Percentiles rank a stretch among this genome's conserved stretches.
phyloP scores from a whole-genome alignment of 2,329 filamentous ascomycete genomes.

The Sporothrix protearum region DNA sequence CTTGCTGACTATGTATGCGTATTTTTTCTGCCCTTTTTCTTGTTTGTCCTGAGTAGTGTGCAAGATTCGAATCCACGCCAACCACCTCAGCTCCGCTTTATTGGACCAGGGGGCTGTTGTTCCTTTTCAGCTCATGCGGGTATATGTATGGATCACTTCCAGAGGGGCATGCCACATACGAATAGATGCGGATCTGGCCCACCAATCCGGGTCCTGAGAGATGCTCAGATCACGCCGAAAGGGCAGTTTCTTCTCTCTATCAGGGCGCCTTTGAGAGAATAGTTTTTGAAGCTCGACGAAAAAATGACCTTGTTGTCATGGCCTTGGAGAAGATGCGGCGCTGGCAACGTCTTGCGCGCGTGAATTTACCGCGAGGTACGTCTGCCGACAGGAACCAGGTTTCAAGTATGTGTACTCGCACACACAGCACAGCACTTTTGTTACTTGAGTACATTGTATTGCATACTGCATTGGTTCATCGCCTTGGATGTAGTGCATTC shows the following conservation, averaged over 20 bases:
- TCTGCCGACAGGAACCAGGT: not conserved
- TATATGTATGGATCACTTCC: not conserved
- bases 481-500: constrained; percentile 1
- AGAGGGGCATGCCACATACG: not conserved
- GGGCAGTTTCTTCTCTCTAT: not conserved
- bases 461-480: not conserved
- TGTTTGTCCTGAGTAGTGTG: not conserved
- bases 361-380: not conserved
- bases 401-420: not conserved
- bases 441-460: not conserved
- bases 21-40: not conserved
- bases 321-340: not conserved
- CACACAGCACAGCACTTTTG: not conserved
- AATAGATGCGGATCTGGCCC: not conserved
- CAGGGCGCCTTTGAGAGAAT: not conserved
- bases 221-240: not conserved
- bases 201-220: not conserved
- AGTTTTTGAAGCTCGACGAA: not conserved
- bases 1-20: not conserved
- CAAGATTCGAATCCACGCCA: not conserved
- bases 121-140: constrained; percentile 16
- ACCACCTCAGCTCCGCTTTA: constrained; percentile 15
- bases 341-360: not conserved
- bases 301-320: not conserved
- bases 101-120: not conserved